Evolutionary conservation across 2,329 filamentous ascomycete genomes (phyloP).

Genomic region (Microcyclospora tardicrescens): DNA sequence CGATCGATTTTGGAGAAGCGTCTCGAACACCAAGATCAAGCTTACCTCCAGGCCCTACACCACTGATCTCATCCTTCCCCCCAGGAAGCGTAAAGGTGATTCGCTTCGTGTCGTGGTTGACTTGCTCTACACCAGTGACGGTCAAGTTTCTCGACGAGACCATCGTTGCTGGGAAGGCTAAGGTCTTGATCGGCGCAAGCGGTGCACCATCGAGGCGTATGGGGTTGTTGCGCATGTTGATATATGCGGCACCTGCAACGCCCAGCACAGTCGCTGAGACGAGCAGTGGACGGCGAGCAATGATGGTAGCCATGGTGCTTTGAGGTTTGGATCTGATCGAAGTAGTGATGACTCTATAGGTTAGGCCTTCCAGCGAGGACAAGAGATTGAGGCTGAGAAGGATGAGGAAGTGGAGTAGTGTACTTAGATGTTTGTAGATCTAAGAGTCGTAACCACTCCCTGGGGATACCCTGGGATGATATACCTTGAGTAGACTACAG

Average conservation of each 20-base stretch:
- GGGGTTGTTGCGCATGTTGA: conserved; percentile 2
- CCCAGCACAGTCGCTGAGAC: not conserved
- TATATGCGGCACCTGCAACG: not conserved
- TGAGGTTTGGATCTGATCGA: no score
- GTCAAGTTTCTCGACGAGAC: conserved; percentile 20
- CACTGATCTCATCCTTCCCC: conserved; percentile 16
- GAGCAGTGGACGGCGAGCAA: conserved; percentile 6
- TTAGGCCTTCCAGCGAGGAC: no score
- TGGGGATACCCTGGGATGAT: no score
- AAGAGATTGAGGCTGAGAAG: no score
- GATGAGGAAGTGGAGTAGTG: no score
- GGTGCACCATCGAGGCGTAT: conserved; percentile 16
- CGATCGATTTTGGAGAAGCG: conserved; percentile 1
- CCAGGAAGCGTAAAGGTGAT: conserved; percentile 21
- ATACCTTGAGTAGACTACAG: no score
- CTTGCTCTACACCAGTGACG: conserved; percentile 18
- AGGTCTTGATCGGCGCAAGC: conserved; percentile 13
- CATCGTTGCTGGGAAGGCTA: conserved; percentile 20
- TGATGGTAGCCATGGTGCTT: conserved; percentile 4
- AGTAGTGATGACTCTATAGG: no score
- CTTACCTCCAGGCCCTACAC: conserved; percentile 18
- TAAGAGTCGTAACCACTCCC: no score
- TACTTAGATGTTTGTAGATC: no score
- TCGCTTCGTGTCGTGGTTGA: conserved; percentile 22
- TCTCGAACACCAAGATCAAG: not conserved